Percentiles rank a stretch among this genome's conserved stretches.
Conservation (phyloP, 768 basidiomycete genomes). For the Calocybe cyanea region DNA sequence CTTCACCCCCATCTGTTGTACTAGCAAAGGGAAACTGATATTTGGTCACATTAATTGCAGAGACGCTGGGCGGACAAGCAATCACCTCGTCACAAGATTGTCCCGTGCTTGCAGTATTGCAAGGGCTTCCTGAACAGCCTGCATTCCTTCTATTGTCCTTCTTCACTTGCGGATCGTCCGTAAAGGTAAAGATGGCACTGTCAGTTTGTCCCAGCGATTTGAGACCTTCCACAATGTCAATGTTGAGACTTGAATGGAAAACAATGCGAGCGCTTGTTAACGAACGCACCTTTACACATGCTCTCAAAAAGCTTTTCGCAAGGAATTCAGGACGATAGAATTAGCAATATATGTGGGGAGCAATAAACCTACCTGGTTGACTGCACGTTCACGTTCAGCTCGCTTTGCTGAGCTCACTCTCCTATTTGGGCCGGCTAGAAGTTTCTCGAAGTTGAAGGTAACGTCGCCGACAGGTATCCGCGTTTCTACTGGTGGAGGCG, state of each 20-base stretch:
- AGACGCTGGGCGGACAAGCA: background rate
- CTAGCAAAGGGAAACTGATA: constrained; percentile 15
- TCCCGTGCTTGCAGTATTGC: constrained; percentile 2
- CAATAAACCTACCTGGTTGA: background rate
- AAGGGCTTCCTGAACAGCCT: constrained; percentile 7
- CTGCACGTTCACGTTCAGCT: background rate
- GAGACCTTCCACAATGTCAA: background rate
- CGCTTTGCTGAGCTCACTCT: background rate
- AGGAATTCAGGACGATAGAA: background rate
- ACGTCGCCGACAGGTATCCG: background rate
- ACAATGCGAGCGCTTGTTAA: background rate
- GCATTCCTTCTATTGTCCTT: constrained; percentile 3
- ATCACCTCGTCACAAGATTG: constrained; percentile 12
- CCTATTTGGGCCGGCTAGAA: background rate
- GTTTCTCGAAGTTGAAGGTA: background rate
- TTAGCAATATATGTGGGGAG: background rate
- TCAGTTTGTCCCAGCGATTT: background rate
- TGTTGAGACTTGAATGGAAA: background rate
- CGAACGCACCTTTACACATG: background rate
- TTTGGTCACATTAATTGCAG: background rate
- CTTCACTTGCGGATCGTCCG: constrained; percentile 6
- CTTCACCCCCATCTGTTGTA: constrained; percentile 12
- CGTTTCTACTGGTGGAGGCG: background rate
- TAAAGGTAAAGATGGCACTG: constrained; percentile 6
- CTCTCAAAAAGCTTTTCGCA: background rate